A percentile compares a stretch with the other conserved stretches of the same genome.
Conservation (phyloP, 2,329 filamentous ascomycete species). For the Ceratocystis papillata region DNA sequence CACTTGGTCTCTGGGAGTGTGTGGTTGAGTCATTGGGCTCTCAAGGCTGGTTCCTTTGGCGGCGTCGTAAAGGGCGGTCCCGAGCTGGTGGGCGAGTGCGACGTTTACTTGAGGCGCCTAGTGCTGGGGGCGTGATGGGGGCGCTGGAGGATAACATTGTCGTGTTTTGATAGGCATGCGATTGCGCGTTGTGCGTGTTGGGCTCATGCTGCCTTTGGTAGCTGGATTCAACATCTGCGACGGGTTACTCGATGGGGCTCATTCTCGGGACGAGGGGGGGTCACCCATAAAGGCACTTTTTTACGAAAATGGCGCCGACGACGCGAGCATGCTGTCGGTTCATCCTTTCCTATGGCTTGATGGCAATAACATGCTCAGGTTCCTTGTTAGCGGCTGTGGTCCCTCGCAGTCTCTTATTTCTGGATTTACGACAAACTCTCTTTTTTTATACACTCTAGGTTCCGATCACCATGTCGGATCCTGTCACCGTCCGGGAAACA, state of each 20-base stretch:
- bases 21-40: slow-evolving; percentile 5
- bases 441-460: slow-evolving; percentile 24
- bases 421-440: background rate
- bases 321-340: background rate
- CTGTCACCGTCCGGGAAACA: slow-evolving; percentile 22
- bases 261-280: slow-evolving; percentile 96
- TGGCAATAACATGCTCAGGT: too few relatives aligned
- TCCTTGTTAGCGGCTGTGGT: background rate
- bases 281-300: slow-evolving; percentile 26
- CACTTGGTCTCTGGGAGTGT: slow-evolving; percentile 10
- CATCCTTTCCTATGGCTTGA: too few relatives aligned
- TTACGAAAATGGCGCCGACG: background rate
- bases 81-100: slow-evolving; percentile 17
- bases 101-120: slow-evolving; percentile 27
- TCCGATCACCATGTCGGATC: slow-evolving; percentile 7
- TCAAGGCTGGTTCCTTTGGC: background rate
- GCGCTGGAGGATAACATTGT: slow-evolving; percentile 57
- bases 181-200: slow-evolving; percentile 54
- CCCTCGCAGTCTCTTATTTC: background rate
- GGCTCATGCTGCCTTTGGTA: background rate
- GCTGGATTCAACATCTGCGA: slow-evolving; percentile 28
- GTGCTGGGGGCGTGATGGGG: slow-evolving; percentile 28
- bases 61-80: background rate
- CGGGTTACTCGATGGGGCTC: slow-evolving; percentile 98
- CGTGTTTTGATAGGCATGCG: slow-evolving; percentile 96